These are phyloP conservation scores for Phaeodactylum tricornutum DNA, from an alignment of 108 stramenopile species.

Conservation along the genomic window DNA sequence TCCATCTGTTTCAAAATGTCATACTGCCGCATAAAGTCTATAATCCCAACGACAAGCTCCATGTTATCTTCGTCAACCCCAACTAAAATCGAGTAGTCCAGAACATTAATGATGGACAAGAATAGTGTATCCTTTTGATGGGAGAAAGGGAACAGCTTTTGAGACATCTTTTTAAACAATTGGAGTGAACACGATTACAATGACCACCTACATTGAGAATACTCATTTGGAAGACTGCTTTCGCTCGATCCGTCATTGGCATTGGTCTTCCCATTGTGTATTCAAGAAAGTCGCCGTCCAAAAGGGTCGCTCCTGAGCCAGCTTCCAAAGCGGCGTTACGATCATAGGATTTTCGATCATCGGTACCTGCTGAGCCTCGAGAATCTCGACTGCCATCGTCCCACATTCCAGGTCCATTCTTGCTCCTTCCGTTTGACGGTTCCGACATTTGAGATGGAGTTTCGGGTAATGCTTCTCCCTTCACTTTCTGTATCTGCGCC, in stretches of 20 bases:
- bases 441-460: constrained; percentile 7
- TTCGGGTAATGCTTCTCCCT: constrained; percentile 15
- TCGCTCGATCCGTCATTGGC: constrained; percentile 88
- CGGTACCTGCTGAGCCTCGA: constrained; percentile 11
- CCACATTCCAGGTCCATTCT: constrained; percentile 15
- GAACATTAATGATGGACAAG: constrained; percentile 89
- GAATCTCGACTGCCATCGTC: constrained; percentile 14
- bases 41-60: constrained; percentile 95
- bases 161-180: not conserved
- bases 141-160: not conserved
- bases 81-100: constrained; percentile 96
- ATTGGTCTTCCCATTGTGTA: constrained; percentile 86
- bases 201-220: too few species aligned
- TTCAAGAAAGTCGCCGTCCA: constrained; percentile 96
- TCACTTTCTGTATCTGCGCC: constrained; percentile 40
- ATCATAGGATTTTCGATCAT: constrained; percentile 20
- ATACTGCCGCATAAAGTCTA: constrained; percentile 97
- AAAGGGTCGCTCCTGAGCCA: constrained; percentile 33
- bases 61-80: constrained; percentile 88
- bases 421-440: constrained; percentile 12
- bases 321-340: constrained; percentile 12
- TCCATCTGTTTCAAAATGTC: constrained; percentile 98
- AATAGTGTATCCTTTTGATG: constrained; percentile 73
- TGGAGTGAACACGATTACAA: not conserved
- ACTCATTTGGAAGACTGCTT: constrained; percentile 89